Base-by-base conservation (phyloP, 2,329 filamentous ascomycete genomes). In the Fusarium aywerte region DNA sequence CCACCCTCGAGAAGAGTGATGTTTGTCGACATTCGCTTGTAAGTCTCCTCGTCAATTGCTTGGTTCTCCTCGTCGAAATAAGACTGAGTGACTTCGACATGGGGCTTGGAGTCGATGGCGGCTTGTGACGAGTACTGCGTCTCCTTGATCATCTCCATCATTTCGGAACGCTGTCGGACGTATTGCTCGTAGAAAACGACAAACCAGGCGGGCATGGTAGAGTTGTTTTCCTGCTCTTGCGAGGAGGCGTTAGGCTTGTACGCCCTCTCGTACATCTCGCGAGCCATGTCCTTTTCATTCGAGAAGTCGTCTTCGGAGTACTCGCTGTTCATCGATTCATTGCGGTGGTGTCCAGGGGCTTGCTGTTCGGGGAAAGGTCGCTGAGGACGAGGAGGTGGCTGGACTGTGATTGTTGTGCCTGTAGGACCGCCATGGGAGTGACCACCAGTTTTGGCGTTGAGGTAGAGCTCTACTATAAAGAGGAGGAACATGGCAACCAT, bases 1-100 rank as follows among this genome's bases (percentile, higher is more conserved):
- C 91, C 91, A 57, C 90, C 89, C 76, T 93, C 91, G 7, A 93
- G 84, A 4, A 93, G 83, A 6, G 91, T 85, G 68, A 92, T 92
- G 77, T 93, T 91, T 70, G 92, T 82, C 4, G 90, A 85, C 76
- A 89, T 86, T 71, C 87, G 90, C 73, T 86, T 85, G 76, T 86
- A 83, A 8, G 83, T 78, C 10, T 76, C 58, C 7, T 81, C 80
- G 65, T 84, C 81, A 15, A 84, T 79, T 0, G 73, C 64, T 58
- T 81, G 76, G 13, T 80, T 80, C 53, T 84, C 81, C 38, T 80
- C 78, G 47, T 85, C 83, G 38, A 79, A 76, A 62, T 77, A 79
- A 1, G 73, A 61, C 10, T 78, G 76, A 23, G 53, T 56, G 13
- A 68, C 68, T 4, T 77, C 70, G 1, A 69, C 45, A 2, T 79